Evolutionary conservation across 2,329 filamentous ascomycete species (phyloP).

Genomic region (Fusarium sp.): DNA sequence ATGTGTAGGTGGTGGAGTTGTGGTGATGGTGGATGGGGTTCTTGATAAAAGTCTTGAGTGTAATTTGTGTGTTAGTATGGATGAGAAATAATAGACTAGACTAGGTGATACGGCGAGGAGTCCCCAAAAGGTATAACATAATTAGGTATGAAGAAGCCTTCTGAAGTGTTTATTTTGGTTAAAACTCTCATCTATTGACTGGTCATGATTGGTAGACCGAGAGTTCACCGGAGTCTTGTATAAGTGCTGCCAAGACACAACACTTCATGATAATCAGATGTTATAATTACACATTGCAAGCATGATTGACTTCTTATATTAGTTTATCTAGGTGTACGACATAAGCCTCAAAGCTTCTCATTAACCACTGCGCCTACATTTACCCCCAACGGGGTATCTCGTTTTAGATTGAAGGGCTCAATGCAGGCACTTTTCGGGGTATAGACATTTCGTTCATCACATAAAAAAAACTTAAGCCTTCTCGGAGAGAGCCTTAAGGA

Average conservation of each 20-base stretch:
- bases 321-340: slow-evolving; percentile 18
- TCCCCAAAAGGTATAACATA: too few relatives aligned
- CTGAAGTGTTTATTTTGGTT: background rate
- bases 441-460: background rate
- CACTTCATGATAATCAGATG: slow-evolving; percentile 2
- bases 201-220: background rate
- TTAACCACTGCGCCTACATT: slow-evolving; percentile 18
- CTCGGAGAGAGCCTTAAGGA: slow-evolving; percentile 76
- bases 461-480: slow-evolving; percentile 21
- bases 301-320: slow-evolving; percentile 12
- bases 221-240: background rate
- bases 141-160: too few relatives aligned
- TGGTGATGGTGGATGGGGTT: background rate
- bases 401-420: slow-evolving; percentile 27
- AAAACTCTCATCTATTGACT: too few relatives aligned
- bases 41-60: background rate
- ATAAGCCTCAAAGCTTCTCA: slow-evolving; percentile 15
- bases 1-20: slow-evolving; percentile 21
- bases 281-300: background rate
- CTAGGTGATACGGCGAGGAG: too few relatives aligned
- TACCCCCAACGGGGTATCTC: slow-evolving; percentile 38
- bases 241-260: background rate
- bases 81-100: too few relatives aligned
- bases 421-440: background rate
- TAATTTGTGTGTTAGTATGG: background rate